Conservation (phyloP, 768 basidiomycete genomes). For the Xerocomellus chrysenteron region DNA sequence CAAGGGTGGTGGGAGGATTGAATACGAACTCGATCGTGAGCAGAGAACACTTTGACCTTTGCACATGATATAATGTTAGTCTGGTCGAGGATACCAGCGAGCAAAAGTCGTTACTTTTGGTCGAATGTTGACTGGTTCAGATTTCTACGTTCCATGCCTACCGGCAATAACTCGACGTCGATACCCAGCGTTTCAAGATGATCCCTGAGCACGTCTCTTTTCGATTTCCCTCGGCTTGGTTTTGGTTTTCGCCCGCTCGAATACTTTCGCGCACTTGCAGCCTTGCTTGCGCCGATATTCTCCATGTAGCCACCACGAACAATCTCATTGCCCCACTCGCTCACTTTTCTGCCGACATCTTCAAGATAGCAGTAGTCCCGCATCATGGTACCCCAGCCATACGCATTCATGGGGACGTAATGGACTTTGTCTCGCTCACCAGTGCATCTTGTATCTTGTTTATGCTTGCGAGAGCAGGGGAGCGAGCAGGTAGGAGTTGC, state of each 20-base stretch:
- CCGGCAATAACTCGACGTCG: conserved; percentile 71
- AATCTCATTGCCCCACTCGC: conserved; percentile 72
- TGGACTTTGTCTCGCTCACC: conserved; percentile 72
- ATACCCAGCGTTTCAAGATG: conserved; percentile 69
- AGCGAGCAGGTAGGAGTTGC: conserved; percentile 69
- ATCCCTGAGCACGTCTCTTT: conserved; percentile 64
- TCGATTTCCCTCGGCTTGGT: conserved; percentile 40
- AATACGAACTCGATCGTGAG: conserved; percentile 76
- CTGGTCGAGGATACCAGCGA: conserved; percentile 7
- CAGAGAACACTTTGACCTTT: conserved; percentile 69
- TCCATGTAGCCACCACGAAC: conserved; percentile 54
- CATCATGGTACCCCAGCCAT: conserved; percentile 86
- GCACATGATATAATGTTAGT: conserved; percentile 14
- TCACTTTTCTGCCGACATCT: conserved; percentile 73
- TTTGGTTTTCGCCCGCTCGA: conserved; percentile 32
- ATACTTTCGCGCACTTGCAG: conserved; percentile 16
- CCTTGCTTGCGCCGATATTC: conserved; percentile 19
- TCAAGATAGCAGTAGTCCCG: conserved; percentile 87
- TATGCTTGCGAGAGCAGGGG: conserved; percentile 68
- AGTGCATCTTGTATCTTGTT: conserved; percentile 56
- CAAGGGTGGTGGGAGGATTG: conserved; percentile 52
- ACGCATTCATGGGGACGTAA: conserved; percentile 80
- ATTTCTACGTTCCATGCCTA: conserved; percentile 79
- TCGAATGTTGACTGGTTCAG: conserved; percentile 85
- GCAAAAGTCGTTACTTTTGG: conserved; percentile 55